phyloP scores from a whole-genome alignment of 2,329 filamentous ascomycete genomes.

The Trichoderma atrobrunneum region DNA sequence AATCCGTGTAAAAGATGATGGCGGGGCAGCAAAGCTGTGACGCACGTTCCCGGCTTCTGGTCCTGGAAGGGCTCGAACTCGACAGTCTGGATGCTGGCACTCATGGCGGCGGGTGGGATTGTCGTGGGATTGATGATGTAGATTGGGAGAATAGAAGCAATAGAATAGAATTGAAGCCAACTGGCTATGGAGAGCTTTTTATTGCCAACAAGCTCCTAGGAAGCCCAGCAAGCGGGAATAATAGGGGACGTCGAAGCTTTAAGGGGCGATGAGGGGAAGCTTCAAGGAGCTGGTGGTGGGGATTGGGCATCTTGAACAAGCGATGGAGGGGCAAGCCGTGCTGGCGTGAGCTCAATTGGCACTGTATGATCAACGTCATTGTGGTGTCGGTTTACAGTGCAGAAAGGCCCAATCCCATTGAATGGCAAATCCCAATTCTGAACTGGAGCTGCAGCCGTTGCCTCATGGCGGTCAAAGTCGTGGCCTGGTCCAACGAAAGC shows the following conservation, averaged over 20 bases:
- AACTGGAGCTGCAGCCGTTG: constrained; percentile 4
- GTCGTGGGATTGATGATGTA: neutral
- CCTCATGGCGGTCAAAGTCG: constrained; percentile 7
- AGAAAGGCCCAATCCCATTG: neutral
- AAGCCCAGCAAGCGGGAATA: neutral
- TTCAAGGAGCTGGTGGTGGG: constrained; percentile 29
- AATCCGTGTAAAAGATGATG: neutral
- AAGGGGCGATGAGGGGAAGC: constrained; percentile 25
- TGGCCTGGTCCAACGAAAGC: constrained; percentile 11
- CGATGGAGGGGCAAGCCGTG: constrained; percentile 28
- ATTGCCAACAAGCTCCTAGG: neutral
- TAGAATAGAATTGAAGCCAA: neutral
- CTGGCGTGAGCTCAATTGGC: constrained; percentile 5
- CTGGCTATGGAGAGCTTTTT: neutral
- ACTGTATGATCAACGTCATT: constrained; percentile 22
- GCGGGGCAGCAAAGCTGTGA: constrained; percentile 37
- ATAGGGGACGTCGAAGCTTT: constrained; percentile 17
- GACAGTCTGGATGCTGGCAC: constrained; percentile 66
- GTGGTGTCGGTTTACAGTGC: neutral
- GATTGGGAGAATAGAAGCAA: neutral
- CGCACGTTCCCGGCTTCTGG: constrained; percentile 99
- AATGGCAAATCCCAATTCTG: neutral
- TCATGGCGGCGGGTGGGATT: constrained; percentile 51
- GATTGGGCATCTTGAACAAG: constrained; percentile 29
- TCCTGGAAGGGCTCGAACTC: constrained; percentile 83